Evolutionary conservation across 805 yeast species (phyloP), one percentile per base, ranked within the genome.

Genomic region (Candida insectalens): DNA sequence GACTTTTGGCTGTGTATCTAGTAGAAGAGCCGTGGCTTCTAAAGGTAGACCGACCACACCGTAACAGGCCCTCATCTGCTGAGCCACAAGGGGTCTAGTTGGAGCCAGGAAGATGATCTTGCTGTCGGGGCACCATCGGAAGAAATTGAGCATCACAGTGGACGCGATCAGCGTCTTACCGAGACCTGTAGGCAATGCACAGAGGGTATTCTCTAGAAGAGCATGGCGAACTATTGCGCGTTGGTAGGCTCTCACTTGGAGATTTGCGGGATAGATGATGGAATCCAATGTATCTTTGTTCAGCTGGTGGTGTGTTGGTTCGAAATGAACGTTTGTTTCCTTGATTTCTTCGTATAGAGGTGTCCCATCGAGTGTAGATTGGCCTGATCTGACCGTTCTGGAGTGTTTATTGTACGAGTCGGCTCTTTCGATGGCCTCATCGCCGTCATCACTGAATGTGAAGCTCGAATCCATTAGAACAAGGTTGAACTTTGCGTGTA

Each of bases 101-200:
- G 99, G 99, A 0, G 99, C 98, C 79, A 89, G 78, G 55, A 92
- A 92, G 2, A 94, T 72, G 43, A 92, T 74, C 49, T 88, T 92
- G 2, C 85, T 75, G 4, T 59, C 53, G n/a, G 32, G 14, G 13
- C 10, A 82, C 98, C 98, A 92, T 32, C 94, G 60, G 44, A 71
- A 77, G 58, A 70, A 92, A 51, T 92, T 92, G 36, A 87, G 65
- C 87, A 92, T 92, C 16, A 89, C 89, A 0, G 95, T 80, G 25
- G 94, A 77, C 2, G 98, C 97, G 49, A 92, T 87, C 43, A 92
- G 85, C 0, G 99, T 92, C 59, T 92, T 92, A 26, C 99, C 99
- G 53, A 88, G 65, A 44, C 99, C 99, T 0, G 99, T 92, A 1
- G 99, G 99, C 12, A 92, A 71, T 0, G 96, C 94, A 50, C 94